Evolutionary conservation across 2,329 filamentous ascomycete genomes (phyloP), one percentile per base, ranked within the genome.

Genomic region (Pestalotiopsis sp.): DNA sequence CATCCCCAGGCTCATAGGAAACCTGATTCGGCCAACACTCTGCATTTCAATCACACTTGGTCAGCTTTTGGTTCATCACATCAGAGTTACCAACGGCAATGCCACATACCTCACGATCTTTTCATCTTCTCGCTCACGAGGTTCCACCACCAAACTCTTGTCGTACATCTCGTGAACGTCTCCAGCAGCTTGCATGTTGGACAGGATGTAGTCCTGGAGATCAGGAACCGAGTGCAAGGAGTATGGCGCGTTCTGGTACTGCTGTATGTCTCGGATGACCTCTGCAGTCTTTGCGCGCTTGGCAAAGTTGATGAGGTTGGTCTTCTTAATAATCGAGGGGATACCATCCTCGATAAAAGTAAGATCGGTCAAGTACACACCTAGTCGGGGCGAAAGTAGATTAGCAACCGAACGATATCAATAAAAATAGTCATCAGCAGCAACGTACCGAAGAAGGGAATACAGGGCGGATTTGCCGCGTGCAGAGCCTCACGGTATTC

Each of bases 131-230:
- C 96, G 89, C 84, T 99, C 96, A 76, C 96, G 89, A 71, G 96
- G 96, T 80, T 99, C 96, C 70, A 99, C 91, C 77, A 91, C 88
- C 83, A 99, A 85, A 83, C 94, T 97, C 86, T 95, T 95, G 81
- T 98, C 95, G 84, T 98, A 99, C 96, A 98, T 98, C 85, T 98
- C 95, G 80, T 98, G 95, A 72, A 99, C 96, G 80, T 98, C 95
- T 66, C 94, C 93, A 4, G 96, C 95, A 38, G 92, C 92, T 83
- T 97, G 92, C 93, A 98, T 97, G 80, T 98, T 98, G 80, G 91
- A 95, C 74, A 98, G 83, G 73, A 99, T 97, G 82, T 98, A 99
- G 74, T 98, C 95, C 79, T 98, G 95, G 73, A 99, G 85, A 82
- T 98, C 96, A 2, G 91, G 89, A 17, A 99, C 95, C 0, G 94